Base-by-base conservation (phyloP, 2,329 filamentous ascomycete species). In the Fusarium humuli region DNA sequence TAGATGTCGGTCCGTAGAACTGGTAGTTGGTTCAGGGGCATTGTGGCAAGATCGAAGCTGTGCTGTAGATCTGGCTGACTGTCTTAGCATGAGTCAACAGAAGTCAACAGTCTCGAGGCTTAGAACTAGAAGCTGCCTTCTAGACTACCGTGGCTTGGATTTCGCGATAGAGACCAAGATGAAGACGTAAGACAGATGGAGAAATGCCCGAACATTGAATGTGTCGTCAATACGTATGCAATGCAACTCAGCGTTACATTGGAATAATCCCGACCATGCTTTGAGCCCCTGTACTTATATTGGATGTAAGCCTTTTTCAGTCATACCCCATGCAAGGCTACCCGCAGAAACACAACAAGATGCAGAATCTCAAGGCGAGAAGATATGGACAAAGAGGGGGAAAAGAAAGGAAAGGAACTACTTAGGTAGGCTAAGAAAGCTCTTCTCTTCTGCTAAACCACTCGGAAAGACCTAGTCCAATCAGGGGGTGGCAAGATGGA, bases 171-270 rank as follows among this genome's bases (percentile, higher is more conserved):
- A 22, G 13, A 42, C 22, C 16, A 37, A 23, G 18, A 29, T 29
- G 27, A 37, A 23, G 18, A 37, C 37, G 27, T 40, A 52, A 52
- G 27, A 53, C 22, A 44, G 42, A 67, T 67, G 55, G 42, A 56
- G 66, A 69, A 62, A 53, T 44, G 9, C 22, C 62, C 67, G 52
- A 23, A 57, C 59, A 30, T 40, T 57, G 59, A 45, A 46, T 47
- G 57, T 70, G 62, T 70, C 67, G 63, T 64, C 67, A 64, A 59
- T 70, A 69, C 49, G 23, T 42, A 53, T 53, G 18, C 49, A 42
- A 53, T 55, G 65, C 65, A 69, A 57, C 59, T 64, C 65, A 69
- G 68, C 42, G 67, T 70, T 58, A 49, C 63, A 70, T 70, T 61
- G 23, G 29, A 27, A 44, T 23, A 40, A 50, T 22, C 49, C 30